Percentiles rank a stretch among this genome's conserved stretches.
Evolutionary conservation across 1,284 basidiomycete genomes (phyloP).

Genomic region (Baeospora myosura): DNA sequence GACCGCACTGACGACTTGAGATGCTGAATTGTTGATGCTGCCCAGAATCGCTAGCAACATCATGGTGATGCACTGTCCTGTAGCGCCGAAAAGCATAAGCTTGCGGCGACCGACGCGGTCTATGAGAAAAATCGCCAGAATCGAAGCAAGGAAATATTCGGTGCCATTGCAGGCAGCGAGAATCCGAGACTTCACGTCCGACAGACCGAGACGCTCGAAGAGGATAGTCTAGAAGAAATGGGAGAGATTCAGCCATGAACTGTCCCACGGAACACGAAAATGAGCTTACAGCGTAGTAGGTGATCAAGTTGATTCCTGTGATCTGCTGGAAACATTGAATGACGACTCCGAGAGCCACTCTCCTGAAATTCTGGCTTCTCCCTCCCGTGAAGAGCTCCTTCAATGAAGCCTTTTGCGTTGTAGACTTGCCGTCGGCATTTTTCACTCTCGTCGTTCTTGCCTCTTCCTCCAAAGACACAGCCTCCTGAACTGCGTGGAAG

Average conservation of each 20-base stretch:
- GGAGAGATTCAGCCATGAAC: constrained; percentile 51
- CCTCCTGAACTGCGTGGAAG: constrained; percentile 48
- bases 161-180: constrained; percentile 41
- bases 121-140: constrained; percentile 51
- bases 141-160: constrained; percentile 38
- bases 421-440: constrained; percentile 7
- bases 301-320: constrained; percentile 52
- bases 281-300: constrained; percentile 42
- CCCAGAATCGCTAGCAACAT: constrained; percentile 51
- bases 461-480: constrained; percentile 34
- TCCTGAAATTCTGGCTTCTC: constrained; percentile 57
- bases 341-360: constrained; percentile 49
- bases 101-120: constrained; percentile 58
- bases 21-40: constrained; percentile 39
- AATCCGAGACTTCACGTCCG: constrained; percentile 37
- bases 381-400: constrained; percentile 53
- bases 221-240: constrained; percentile 47
- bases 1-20: constrained; percentile 33
- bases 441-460: too few species aligned
- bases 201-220: constrained; percentile 47
- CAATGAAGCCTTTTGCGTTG: constrained; percentile 26
- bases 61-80: constrained; percentile 60
- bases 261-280: constrained; percentile 37
- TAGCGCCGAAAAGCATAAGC: constrained; percentile 64
- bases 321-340: constrained; percentile 71